phyloP scores from a whole-genome alignment of 2,329 filamentous ascomycete species.

The Colletotrichum scovillei region DNA sequence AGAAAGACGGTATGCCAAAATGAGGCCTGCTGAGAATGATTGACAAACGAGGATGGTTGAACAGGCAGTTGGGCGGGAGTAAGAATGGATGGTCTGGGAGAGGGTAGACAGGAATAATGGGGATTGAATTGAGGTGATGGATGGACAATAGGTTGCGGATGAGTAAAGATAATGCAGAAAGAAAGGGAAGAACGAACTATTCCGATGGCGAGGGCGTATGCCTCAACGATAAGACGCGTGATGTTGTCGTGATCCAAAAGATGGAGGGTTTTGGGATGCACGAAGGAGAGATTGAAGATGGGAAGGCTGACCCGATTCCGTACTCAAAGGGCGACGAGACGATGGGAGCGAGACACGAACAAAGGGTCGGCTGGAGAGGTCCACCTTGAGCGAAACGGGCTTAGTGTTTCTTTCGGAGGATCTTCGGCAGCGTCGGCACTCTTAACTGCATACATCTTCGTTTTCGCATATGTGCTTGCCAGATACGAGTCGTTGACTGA shows the following conservation, averaged over 20 bases:
- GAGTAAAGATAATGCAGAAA: conserved; percentile 32
- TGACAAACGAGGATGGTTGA: conserved; percentile 30
- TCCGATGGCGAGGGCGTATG: conserved; percentile 31
- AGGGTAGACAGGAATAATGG: conserved; percentile 18
- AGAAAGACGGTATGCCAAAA: conserved; percentile 22
- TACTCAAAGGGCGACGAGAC: conserved; percentile 28
- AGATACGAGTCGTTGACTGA: background rate
- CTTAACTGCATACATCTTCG: conserved; percentile 12
- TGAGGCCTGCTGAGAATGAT: conserved; percentile 22
- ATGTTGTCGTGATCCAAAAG: conserved; percentile 31
- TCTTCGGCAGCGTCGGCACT: background rate
- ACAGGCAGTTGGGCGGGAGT: conserved; percentile 26
- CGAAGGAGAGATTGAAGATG: conserved; percentile 20
- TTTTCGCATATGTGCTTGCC: background rate
- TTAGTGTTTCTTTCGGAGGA: background rate
- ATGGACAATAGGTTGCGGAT: conserved; percentile 28
- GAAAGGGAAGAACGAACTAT: conserved; percentile 39
- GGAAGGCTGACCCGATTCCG: conserved; percentile 5
- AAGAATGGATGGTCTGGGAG: conserved; percentile 15
- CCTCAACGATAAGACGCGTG: conserved; percentile 32
- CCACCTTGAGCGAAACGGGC: background rate
- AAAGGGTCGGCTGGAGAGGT: conserved; percentile 28
- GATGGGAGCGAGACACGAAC: conserved; percentile 19
- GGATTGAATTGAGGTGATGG: conserved; percentile 21
- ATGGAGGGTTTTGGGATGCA: conserved; percentile 27